These are phyloP conservation scores for Stentor roeselii DNA, from an alignment of 73 alveolate genomes.

Conservation along the genomic window DNA sequence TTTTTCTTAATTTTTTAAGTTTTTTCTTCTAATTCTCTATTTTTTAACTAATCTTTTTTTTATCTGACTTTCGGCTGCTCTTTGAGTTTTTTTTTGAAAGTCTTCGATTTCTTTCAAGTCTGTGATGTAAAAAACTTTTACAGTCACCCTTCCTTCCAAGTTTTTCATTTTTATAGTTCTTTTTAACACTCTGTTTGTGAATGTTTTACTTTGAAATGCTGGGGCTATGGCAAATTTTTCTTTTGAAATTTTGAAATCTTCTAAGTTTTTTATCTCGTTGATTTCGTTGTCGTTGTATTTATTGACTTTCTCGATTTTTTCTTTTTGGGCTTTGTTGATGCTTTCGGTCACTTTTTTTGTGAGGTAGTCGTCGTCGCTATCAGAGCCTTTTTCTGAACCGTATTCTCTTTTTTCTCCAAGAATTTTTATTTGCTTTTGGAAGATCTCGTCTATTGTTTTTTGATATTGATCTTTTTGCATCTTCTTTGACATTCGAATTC, in stretches of 20 bases:
- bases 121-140: neutral
- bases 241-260: no score
- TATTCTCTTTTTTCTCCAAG: constrained; percentile 46
- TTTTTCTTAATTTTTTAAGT: no score
- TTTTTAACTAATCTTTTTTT: neutral
- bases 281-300: neutral
- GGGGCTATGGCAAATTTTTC: no score
- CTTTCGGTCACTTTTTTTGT: constrained; percentile 36
- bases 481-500: constrained; percentile 39
- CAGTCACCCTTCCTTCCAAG: constrained; percentile 23
- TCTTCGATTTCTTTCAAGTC: constrained; percentile 29
- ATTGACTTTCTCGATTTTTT: neutral
- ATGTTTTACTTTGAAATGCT: no score
- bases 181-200: no score
- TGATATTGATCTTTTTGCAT: constrained; percentile 41
- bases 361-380: constrained; percentile 41
- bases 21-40: neutral
- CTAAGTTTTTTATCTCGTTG: no score
- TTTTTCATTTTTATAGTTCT: neutral
- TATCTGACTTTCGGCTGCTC: constrained; percentile 33
- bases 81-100: constrained; percentile 34
- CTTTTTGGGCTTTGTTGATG: constrained; percentile 29
- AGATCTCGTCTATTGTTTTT: constrained; percentile 27
- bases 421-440: constrained; percentile 33
- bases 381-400: constrained; percentile 35